These are phyloP conservation scores for Goffeauzyma gilvescens DNA, from an alignment of 768 basidiomycete species.

Conservation along the genomic window DNA sequence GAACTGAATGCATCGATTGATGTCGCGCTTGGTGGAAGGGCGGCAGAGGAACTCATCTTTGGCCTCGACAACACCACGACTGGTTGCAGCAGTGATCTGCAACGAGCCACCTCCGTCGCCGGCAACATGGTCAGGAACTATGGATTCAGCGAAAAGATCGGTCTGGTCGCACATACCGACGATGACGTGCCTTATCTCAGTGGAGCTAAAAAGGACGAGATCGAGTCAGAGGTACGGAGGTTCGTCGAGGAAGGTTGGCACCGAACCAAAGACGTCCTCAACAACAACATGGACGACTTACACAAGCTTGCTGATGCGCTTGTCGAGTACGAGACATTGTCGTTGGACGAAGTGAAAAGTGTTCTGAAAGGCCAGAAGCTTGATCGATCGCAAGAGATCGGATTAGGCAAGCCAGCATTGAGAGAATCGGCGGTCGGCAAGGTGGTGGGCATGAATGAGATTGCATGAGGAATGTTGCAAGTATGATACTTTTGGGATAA, in stretches of 20 bases:
- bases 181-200: constrained; percentile 54
- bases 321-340: constrained; percentile 86
- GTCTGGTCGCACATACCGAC: constrained; percentile 62
- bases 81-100: constrained; percentile 77
- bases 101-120: constrained; percentile 58
- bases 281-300: constrained; percentile 51
- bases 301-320: constrained; percentile 76
- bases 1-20: constrained; percentile 45
- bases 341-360: constrained; percentile 62
- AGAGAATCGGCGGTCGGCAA: no score
- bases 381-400: constrained; percentile 8
- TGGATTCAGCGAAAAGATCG: constrained; percentile 34
- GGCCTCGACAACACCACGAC: constrained; percentile 74
- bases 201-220: constrained; percentile 55
- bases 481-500: no score
- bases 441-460: no score
- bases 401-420: no score
- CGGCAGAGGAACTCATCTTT: constrained; percentile 85
- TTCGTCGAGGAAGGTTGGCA: constrained; percentile 52
- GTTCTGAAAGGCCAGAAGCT: constrained; percentile 61
- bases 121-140: constrained; percentile 58
- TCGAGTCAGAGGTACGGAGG: constrained; percentile 71
- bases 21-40: constrained; percentile 81
- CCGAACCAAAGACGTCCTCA: constrained; percentile 48
- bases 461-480: no score